These are phyloP conservation scores for Rubroshorea leprosula DNA, from an alignment of 345 rosid genomes.

Conservation along the genomic window DNA sequence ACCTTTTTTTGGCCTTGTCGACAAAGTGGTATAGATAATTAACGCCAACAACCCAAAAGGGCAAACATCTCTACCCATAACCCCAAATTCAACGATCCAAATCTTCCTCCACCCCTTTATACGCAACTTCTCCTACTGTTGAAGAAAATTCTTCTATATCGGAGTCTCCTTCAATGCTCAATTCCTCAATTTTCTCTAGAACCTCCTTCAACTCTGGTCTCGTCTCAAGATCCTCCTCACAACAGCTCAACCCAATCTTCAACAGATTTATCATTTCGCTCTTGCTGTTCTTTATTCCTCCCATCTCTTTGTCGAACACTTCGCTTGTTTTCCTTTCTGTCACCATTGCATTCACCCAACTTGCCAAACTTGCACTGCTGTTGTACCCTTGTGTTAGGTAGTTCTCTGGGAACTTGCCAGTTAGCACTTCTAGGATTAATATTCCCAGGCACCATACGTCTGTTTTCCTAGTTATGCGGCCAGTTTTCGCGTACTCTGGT, in stretches of 20 bases:
- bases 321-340: conserved; percentile 45
- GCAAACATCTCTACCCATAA: too few species aligned
- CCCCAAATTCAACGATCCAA: neutral
- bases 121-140: conserved; percentile 19
- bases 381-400: conserved; percentile 42
- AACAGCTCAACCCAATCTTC: conserved; percentile 73
- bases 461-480: conserved; percentile 44
- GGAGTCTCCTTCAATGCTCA: conserved; percentile 32
- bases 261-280: conserved; percentile 51
- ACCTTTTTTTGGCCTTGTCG: too few species aligned
- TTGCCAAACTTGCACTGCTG: conserved; percentile 35
- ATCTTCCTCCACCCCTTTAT: conserved; percentile 13
- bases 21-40: too few species aligned
- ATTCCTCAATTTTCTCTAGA: conserved; percentile 36
- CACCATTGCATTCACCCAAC: conserved; percentile 63
- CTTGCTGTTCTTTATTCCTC: conserved; percentile 40
- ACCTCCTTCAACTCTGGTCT: conserved; percentile 46
- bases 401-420: conserved; percentile 63
- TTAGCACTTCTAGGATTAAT: conserved; percentile 52
- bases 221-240: conserved; percentile 50
- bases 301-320: conserved; percentile 66
- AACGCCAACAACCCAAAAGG: too few species aligned
- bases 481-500: conserved; percentile 44
- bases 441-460: conserved; percentile 74
- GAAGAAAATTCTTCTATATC: conserved; percentile 15